phyloP scores from a whole-genome alignment of 768 basidiomycete species.

The Lentinula detonsa region DNA sequence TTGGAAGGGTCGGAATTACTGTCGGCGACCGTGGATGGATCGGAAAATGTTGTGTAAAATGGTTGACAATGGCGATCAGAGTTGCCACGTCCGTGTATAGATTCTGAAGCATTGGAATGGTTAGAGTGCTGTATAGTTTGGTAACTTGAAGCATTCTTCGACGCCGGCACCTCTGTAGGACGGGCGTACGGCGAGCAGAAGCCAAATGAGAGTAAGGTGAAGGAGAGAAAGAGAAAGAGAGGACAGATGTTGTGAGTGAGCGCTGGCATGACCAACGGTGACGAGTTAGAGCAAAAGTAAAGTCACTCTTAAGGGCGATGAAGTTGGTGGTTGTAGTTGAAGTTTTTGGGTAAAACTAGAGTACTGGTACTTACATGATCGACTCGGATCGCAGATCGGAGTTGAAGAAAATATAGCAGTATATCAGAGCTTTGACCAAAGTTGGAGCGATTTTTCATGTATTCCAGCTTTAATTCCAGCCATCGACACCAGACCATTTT shows the following conservation, averaged over 20 bases:
- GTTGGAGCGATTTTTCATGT: no score
- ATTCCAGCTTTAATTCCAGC: no score
- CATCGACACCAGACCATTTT: no score
- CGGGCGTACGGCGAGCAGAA: background rate
- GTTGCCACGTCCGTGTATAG: background rate
- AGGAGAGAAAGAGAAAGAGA: background rate
- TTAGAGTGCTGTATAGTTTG: background rate
- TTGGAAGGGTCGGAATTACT: background rate
- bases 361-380: no score
- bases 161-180: background rate
- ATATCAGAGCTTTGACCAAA: no score
- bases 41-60: constrained; percentile 13
- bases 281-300: background rate
- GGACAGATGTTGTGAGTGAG: background rate
- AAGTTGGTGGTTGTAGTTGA: background rate
- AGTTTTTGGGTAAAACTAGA: background rate
- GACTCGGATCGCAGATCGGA: no score
- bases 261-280: background rate
- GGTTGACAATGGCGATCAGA: constrained; percentile 14
- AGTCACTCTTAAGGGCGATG: background rate
- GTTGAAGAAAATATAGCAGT: no score
- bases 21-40: constrained; percentile 3
- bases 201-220: background rate
- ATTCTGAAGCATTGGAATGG: background rate
- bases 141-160: background rate